Conservation (phyloP, 495 filamentous ascomycete species). For the Hypoxylon intermedium region DNA sequence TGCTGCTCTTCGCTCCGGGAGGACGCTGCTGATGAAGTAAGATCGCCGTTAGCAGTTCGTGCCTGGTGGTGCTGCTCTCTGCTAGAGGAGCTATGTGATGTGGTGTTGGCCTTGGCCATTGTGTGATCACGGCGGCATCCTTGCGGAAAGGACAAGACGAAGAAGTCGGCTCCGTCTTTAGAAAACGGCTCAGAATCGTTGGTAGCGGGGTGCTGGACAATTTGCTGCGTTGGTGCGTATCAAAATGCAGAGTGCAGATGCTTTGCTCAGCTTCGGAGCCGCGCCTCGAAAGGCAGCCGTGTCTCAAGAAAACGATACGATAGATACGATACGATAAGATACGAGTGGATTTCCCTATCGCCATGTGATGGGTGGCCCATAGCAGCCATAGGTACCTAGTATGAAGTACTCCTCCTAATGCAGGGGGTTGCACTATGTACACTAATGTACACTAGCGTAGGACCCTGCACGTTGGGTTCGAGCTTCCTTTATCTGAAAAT, state of each 20-base stretch:
- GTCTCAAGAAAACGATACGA: slow-evolving; percentile 10
- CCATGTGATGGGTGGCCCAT: slow-evolving; percentile 29
- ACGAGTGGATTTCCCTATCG: slow-evolving; percentile 32
- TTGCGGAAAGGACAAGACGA: slow-evolving; percentile 32
- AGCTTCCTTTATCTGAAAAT: too few relatives aligned
- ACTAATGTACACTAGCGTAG: too few relatives aligned
- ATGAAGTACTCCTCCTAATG: too few relatives aligned
- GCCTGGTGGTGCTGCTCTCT: slow-evolving; percentile 30
- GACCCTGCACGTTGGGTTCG: neutral
- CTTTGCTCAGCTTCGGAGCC: slow-evolving; percentile 22
- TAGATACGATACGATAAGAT: slow-evolving; percentile 5
- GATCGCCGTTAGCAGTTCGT: slow-evolving; percentile 9
- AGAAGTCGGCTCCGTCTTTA: slow-evolving; percentile 17
- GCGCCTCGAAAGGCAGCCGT: slow-evolving; percentile 19
- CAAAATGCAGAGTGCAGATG: too few relatives aligned
- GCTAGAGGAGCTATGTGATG: slow-evolving; percentile 43
- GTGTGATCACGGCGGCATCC: slow-evolving; percentile 49
- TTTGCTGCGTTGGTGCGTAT: neutral
- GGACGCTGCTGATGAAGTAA: slow-evolving; percentile 24
- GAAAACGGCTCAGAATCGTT: slow-evolving; percentile 13
- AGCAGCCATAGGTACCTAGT: too few relatives aligned
- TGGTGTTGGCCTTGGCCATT: slow-evolving; percentile 53
- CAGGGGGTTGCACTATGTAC: too few relatives aligned
- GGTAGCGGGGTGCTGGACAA: neutral
- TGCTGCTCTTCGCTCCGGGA: slow-evolving; percentile 51